Base-by-base conservation (phyloP, 2,329 filamentous ascomycete species). In the Epichloe sibirici region DNA sequence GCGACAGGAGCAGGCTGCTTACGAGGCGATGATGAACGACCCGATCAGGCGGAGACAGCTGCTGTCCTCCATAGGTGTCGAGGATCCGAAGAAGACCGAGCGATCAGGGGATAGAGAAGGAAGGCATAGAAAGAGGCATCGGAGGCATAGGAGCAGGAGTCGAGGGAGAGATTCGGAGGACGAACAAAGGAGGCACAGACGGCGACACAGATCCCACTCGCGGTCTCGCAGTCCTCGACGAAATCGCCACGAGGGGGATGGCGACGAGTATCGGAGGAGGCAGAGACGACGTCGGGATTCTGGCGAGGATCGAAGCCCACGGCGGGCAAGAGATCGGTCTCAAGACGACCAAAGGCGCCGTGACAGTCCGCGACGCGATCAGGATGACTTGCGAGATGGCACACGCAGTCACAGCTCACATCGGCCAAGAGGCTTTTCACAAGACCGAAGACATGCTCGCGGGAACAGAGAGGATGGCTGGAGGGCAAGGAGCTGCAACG, bases 1-100 rank as follows among this genome's bases (percentile, higher is more conserved):
- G 75, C 86, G 83, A 65, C 86, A 94, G 65, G 90, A 97, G 65
- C 87, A 91, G 67, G 83, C 84, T 31, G 83, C 86, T 2, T 88
- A 89, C 64, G 82, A 86, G 60, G 78, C 82, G 8, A 85, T 89
- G 80, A 90, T 88, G 81, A 88, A 83, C 59, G 85, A 89, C 61
- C 84, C 85, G 0, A 75, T 79, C 57, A 83, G 79, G 70, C 75
- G 84, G 57, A 74, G 78, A 54, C 81, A 87, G 62, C 65, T 94
- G 35, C 74, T 93, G 28, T 77, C 78, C 0, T 75, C 78, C 9
- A 82, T 82, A 68, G 81, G 81, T 0, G 74, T 79, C 45, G 72
- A 69, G 1, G 75, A 77, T 13, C 71, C 74, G 4, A 70, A 63
- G 44, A 74, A 74, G 55, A 73, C 68, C 48, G 70, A 74, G 37